Conservation (phyloP, 1,284 basidiomycete genomes). For the Phaffia rhodozyma region DNA sequence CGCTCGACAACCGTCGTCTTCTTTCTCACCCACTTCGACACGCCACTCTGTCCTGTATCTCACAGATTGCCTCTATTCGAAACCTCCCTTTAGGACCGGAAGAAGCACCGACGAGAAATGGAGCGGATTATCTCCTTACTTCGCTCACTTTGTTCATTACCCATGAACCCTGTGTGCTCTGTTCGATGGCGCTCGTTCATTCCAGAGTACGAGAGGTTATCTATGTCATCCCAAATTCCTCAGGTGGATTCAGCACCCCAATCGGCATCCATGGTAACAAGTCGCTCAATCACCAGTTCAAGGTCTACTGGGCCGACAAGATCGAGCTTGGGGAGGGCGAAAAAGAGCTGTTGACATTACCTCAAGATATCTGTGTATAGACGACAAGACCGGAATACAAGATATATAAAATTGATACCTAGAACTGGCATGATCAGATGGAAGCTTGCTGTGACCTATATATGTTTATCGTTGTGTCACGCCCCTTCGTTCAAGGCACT, state of each 20-base stretch:
- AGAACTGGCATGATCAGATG: no score
- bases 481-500: no score
- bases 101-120: constrained; percentile 40
- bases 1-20: constrained; percentile 56
- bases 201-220: constrained; percentile 74
- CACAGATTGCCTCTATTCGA: constrained; percentile 42
- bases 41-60: constrained; percentile 63
- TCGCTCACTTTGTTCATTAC: constrained; percentile 68
- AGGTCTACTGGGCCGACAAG: constrained; percentile 40
- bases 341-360: constrained; percentile 39
- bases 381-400: neutral
- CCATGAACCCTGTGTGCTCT: constrained; percentile 93
- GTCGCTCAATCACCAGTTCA: constrained; percentile 71
- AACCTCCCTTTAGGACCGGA: constrained; percentile 35
- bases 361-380: constrained; percentile 14
- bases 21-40: constrained; percentile 67
- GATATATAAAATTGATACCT: no score
- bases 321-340: constrained; percentile 27
- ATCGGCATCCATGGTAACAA: constrained; percentile 59
- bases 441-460: no score
- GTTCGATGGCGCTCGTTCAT: constrained; percentile 84
- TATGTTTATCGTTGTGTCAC: no score
- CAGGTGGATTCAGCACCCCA: constrained; percentile 37
- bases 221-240: constrained; percentile 46
- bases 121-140: constrained; percentile 73